Conservation (phyloP, 306 rosid species). For the Trifolium fragiferum region DNA sequence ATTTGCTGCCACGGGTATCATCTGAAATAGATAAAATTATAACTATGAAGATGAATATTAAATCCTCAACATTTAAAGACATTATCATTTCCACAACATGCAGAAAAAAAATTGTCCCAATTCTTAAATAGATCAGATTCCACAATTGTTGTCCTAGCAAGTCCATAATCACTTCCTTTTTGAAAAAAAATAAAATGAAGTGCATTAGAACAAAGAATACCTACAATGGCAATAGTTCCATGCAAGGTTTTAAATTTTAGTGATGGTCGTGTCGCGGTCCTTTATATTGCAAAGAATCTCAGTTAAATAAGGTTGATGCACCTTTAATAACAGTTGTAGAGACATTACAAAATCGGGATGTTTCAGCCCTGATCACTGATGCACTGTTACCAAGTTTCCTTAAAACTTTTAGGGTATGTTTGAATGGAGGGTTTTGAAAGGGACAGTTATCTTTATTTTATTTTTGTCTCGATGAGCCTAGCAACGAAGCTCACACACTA, state of each 20-base stretch:
- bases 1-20: slow-evolving; percentile 95
- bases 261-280: background rate
- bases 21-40: slow-evolving; percentile 50
- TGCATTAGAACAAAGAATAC: background rate
- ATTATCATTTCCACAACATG: background rate
- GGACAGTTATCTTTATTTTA: too few species aligned
- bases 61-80: slow-evolving; percentile 14
- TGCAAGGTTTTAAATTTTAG: background rate
- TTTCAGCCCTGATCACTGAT: background rate
- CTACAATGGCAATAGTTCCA: background rate
- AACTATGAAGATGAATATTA: background rate
- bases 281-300: background rate
- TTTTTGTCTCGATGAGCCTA: too few species aligned
- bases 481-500: too few species aligned
- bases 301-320: background rate
- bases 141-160: background rate
- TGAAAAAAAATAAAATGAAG: background rate
- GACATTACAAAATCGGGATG: background rate
- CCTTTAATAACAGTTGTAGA: background rate
- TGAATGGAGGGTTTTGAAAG: background rate
- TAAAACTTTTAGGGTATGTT: background rate
- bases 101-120: background rate
- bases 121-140: background rate
- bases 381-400: background rate
- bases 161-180: background rate